Evolutionary conservation across 2,329 filamentous ascomycete species (phyloP), one percentile per base, ranked within the genome.

Genomic region (Graphilbum fragrans): DNA sequence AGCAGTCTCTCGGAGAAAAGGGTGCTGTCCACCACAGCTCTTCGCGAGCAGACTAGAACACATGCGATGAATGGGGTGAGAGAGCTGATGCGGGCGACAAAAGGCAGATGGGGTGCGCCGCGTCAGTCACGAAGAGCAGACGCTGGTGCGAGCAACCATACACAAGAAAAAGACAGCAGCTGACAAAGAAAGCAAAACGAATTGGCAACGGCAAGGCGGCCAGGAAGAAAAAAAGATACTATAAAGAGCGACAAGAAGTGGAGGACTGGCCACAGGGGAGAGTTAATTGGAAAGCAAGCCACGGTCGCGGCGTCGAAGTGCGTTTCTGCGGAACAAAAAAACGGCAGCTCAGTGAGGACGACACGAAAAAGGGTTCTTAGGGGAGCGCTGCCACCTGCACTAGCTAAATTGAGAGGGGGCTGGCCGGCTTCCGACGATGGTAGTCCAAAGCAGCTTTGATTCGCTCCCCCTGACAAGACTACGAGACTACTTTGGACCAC

Each of bases 391-490:
- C 14, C 29, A 37, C 31, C 22, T 36, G 41, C 42, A 35, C 44
- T 48, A 49, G 33, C 46, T 37, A 37, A 32, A 45, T 45, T 45
- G 32, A 27, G 41, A 41, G 41, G 42, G 37, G 39, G 44, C 21
- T 42, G 47, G 41, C 16, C 37, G 27, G 22, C 38, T 29, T 35
- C 14, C 29, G 29, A 31, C 29, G 29, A 31, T 31, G 29, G 29
- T 31, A 14, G 29, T 16, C n/a, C 8, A 31, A 31, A 31, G 29
- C 29, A 31, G 29, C 23, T 41, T 33, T 46, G 39, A 46, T 46
- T 42, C 31, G 42, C 42, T 42, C 35, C 42, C 45, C 45, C 41
- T 47, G 41, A 43, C 29, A 7, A 25, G 17, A 38, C 5, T 31
- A 32, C 5, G 29, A 10, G 29, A 10, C 29, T 31, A 31, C 7